A percentile compares a stretch with the other conserved stretches of the same genome.
phyloP scores from a whole-genome alignment of 1,139 yeast species.

The Blastobotrys niveus region DNA sequence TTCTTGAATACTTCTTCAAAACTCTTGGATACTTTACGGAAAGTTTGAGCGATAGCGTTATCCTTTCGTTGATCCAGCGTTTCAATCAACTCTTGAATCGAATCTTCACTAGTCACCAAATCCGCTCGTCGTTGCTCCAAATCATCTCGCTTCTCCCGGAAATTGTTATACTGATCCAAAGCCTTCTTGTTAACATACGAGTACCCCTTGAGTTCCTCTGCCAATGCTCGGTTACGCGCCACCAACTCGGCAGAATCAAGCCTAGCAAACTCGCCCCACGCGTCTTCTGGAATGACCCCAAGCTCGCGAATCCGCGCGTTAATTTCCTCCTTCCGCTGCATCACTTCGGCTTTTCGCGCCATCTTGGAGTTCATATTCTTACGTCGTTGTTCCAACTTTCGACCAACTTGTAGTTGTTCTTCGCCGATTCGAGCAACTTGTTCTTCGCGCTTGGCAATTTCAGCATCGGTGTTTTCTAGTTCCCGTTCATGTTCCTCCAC shows the following conservation, averaged over 20 bases:
- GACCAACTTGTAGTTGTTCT: conserved; percentile 50
- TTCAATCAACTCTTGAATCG: conserved; percentile 69
- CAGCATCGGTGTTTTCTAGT: conserved; percentile 22
- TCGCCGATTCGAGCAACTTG: conserved; percentile 48
- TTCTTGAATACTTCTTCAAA: conserved; percentile 71
- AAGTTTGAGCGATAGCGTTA: conserved; percentile 74
- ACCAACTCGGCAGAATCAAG: conserved; percentile 50
- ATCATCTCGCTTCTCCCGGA: conserved; percentile 64
- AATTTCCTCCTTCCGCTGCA: conserved; percentile 62
- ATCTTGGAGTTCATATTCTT: conserved; percentile 62
- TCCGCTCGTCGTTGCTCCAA: conserved; percentile 53
- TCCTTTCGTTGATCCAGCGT: conserved; percentile 74
- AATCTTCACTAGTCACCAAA: conserved; percentile 59
- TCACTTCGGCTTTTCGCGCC: conserved; percentile 57
- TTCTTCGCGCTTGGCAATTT: conserved; percentile 15
- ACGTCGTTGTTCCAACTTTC: conserved; percentile 55
- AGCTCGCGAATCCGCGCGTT: conserved; percentile 71
- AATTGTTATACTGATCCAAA: conserved; percentile 72
- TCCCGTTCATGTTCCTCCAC: conserved; percentile 21
- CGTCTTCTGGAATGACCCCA: conserved; percentile 85
- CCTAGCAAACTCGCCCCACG: conserved; percentile 49
- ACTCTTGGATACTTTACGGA: conserved; percentile 66
- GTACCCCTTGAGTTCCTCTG: conserved; percentile 55
- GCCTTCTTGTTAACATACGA: conserved; percentile 88
- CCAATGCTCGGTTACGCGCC: conserved; percentile 49